Conservation (phyloP, 306 rosid genomes). For the Cyclanthera cordifolia region DNA sequence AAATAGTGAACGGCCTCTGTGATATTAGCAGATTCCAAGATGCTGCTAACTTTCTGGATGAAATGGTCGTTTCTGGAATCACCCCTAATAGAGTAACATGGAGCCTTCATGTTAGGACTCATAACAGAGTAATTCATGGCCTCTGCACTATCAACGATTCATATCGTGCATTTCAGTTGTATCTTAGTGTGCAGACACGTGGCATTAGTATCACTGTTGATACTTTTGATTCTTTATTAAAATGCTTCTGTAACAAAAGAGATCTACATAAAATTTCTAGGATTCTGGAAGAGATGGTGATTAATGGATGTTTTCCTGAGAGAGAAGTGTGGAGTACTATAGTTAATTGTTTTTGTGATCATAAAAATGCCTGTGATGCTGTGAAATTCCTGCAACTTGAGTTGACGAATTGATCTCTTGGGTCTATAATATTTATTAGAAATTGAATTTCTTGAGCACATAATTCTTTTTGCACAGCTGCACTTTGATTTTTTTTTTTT, state of each 20-base stretch:
- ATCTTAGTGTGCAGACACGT: slow-evolving; percentile 66
- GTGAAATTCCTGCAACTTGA: slow-evolving; percentile 39
- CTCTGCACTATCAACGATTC: slow-evolving; percentile 36
- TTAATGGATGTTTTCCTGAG: slow-evolving; percentile 61
- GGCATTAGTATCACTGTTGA: slow-evolving; percentile 41
- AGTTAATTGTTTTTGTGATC: slow-evolving; percentile 51
- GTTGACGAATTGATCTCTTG: slow-evolving; percentile 25
- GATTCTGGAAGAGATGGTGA: slow-evolving; percentile 68
- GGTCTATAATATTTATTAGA: neutral
- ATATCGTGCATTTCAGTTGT: slow-evolving; percentile 59
- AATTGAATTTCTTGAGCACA: neutral
- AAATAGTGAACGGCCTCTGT: slow-evolving; percentile 53
- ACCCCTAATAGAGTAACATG: slow-evolving; percentile 58
- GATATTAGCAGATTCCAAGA: slow-evolving; percentile 41
- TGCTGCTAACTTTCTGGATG: slow-evolving; percentile 88
- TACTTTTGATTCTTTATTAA: slow-evolving; percentile 43
- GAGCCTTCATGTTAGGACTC: slow-evolving; percentile 60
- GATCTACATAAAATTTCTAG: slow-evolving; percentile 56
- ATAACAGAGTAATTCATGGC: slow-evolving; percentile 63
- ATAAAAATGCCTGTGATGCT: slow-evolving; percentile 54
- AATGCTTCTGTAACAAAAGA: slow-evolving; percentile 48
- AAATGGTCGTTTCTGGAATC: slow-evolving; percentile 64
- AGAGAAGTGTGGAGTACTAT: slow-evolving; percentile 53
- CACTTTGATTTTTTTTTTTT: neutral
- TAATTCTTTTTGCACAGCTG: slow-evolving; percentile 1